These are phyloP conservation scores for Xylaria sp. DNA, from an alignment of 2,329 filamentous ascomycete genomes.

Conservation along the genomic window DNA sequence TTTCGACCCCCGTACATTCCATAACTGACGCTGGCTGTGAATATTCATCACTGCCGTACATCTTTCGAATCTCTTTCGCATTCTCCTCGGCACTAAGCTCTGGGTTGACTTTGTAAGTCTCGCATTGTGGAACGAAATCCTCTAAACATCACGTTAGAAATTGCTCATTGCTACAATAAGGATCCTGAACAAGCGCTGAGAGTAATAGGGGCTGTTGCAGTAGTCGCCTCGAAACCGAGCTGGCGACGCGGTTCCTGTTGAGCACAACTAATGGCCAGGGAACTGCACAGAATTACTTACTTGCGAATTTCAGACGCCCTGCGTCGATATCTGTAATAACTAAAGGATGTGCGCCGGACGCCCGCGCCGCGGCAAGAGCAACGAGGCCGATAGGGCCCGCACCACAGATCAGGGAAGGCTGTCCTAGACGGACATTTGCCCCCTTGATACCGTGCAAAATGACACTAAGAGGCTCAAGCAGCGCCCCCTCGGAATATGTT, in stretches of 20 bases:
- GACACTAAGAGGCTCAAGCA: constrained; percentile 73
- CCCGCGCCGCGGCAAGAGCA: constrained; percentile 66
- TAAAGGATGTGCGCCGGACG: constrained; percentile 71
- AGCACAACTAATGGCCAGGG: background rate
- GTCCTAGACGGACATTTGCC: constrained; percentile 64
- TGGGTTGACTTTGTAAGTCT: constrained; percentile 65
- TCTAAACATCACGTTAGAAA: constrained; percentile 40
- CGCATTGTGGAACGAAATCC: constrained; percentile 64
- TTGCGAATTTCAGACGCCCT: constrained; percentile 66
- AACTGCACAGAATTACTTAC: constrained; percentile 23
- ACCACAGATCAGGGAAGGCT: constrained; percentile 67
- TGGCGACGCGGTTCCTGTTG: background rate
- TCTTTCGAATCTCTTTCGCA: constrained; percentile 61
- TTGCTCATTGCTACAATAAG: background rate
- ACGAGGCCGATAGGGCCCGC: constrained; percentile 73
- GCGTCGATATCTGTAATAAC: constrained; percentile 72
- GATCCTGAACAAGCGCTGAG: background rate
- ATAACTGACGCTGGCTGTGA: constrained; percentile 67
- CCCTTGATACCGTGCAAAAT: constrained; percentile 69
- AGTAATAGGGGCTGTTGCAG: background rate
- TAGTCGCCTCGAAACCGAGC: background rate
- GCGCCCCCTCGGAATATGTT: constrained; percentile 67
- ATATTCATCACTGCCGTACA: constrained; percentile 66
- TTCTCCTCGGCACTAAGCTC: constrained; percentile 60
- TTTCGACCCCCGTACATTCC: constrained; percentile 75